A percentile compares a stretch with the other conserved stretches of the same genome.
Evolutionary conservation across 2,329 filamentous ascomycete species (phyloP).

Genomic region (Alternaria consortialis): DNA sequence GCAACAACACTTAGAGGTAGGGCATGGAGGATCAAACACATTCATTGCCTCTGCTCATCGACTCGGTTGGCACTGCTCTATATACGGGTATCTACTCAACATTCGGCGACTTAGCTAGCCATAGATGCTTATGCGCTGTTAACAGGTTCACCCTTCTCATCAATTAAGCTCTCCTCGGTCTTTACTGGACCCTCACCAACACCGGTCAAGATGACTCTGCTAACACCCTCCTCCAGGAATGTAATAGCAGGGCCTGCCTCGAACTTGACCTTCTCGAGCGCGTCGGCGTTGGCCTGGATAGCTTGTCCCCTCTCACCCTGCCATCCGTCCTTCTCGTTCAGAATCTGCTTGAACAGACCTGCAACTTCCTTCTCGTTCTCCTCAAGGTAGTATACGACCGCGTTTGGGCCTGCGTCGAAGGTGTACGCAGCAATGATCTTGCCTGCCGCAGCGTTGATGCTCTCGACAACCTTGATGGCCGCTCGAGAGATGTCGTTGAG

Average conservation of each 20-base stretch:
- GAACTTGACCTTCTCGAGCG: slow-evolving; percentile 71
- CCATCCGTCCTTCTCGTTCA: slow-evolving; percentile 76
- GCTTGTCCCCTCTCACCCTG: slow-evolving; percentile 63
- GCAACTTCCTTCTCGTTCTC: slow-evolving; percentile 77
- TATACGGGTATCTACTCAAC: slow-evolving; percentile 15
- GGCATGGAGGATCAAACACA: no score
- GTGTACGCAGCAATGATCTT: slow-evolving; percentile 90
- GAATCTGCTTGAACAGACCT: slow-evolving; percentile 76
- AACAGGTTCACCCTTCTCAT: slow-evolving; percentile 61
- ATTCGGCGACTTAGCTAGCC: neutral
- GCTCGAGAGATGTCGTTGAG: slow-evolving; percentile 93
- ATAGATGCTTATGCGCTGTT: slow-evolving; percentile 16
- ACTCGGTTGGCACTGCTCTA: neutral
- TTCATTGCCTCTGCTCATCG: neutral
- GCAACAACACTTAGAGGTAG: no score
- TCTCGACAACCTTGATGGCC: slow-evolving; percentile 87
- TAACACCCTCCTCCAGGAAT: slow-evolving; percentile 77
- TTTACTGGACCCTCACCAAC: slow-evolving; percentile 89
- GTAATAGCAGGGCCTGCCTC: slow-evolving; percentile 50
- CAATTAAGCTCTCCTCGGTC: slow-evolving; percentile 79
- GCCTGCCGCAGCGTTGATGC: slow-evolving; percentile 82
- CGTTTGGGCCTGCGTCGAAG: slow-evolving; percentile 96
- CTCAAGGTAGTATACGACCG: slow-evolving; percentile 93
- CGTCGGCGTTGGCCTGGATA: slow-evolving; percentile 58
- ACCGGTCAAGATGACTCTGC: slow-evolving; percentile 86